Conservation (phyloP, 2,329 filamentous ascomycete species). For the Penicillium oxalicum region DNA sequence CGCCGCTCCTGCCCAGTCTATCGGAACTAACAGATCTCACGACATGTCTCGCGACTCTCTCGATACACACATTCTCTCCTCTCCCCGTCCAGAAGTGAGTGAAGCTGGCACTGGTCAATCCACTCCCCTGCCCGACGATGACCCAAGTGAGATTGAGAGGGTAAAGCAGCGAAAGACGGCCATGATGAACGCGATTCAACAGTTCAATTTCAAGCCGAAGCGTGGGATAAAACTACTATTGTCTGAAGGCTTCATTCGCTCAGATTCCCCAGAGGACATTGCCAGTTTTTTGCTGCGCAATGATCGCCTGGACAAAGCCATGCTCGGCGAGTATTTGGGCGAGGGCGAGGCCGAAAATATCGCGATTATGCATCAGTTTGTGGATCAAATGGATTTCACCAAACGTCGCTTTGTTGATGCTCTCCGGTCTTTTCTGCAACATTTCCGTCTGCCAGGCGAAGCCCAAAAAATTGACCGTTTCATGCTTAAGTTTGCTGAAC, state of each 20-base stretch:
- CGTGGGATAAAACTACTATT: constrained; percentile 79
- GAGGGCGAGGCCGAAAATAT: constrained; percentile 92
- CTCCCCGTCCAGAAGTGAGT: constrained; percentile 52
- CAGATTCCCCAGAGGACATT: constrained; percentile 72
- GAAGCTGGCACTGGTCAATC: constrained; percentile 54
- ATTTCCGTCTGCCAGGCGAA: constrained; percentile 90
- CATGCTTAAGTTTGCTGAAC: constrained; percentile 97
- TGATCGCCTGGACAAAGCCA: constrained; percentile 81
- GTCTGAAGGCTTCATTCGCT: constrained; percentile 79
- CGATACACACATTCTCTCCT: constrained; percentile 56
- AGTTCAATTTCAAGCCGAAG: constrained; percentile 98
- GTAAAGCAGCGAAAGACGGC: constrained; percentile 93
- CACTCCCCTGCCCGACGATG: constrained; percentile 73
- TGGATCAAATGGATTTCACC: constrained; percentile 88
- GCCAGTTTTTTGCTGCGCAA: constrained; percentile 75
- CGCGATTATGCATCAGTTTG: constrained; percentile 96
- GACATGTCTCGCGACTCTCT: constrained; percentile 66
- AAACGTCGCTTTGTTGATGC: constrained; percentile 91
- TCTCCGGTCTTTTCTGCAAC: constrained; percentile 82
- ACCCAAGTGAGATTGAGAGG: constrained; percentile 88
- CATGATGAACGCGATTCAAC: constrained; percentile 75
- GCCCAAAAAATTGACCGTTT: constrained; percentile 99
- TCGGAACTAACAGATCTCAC: constrained; percentile 45
- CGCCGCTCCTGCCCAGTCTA: constrained; percentile 39
- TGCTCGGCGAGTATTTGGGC: constrained; percentile 88